These are phyloP conservation scores for Stromatinia cepivora DNA, from an alignment of 2,329 filamentous ascomycete genomes.

Conservation along the genomic window DNA sequence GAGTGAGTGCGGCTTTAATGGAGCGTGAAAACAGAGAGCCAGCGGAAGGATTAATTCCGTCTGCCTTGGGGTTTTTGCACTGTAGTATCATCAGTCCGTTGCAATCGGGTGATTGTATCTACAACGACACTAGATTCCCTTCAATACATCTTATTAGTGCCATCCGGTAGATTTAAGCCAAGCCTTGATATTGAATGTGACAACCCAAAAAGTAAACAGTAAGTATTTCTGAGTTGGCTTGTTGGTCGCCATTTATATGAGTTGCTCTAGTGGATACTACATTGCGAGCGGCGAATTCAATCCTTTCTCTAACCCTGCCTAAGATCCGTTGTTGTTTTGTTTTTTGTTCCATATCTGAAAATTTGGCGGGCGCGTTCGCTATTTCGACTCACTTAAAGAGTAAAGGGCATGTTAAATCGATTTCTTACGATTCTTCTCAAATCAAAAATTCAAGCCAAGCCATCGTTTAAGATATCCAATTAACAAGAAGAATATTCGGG, in stretches of 20 bases:
- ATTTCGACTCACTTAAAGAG: no score
- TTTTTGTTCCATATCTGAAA: background rate
- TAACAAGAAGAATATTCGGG: no score
- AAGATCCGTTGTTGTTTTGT: no score
- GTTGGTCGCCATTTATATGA: background rate
- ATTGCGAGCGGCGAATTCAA: background rate
- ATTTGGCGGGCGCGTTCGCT: background rate
- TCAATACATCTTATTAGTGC: background rate
- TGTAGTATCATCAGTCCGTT: background rate
- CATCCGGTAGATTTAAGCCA: no score
- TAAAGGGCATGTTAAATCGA: background rate
- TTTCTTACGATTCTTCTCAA: no score
- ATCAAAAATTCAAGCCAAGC: background rate
- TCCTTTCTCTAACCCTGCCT: background rate
- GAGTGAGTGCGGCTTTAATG: background rate
- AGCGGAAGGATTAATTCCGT: background rate
- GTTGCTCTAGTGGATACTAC: background rate
- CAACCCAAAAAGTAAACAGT: background rate
- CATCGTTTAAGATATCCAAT: background rate
- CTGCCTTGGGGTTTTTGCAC: no score
- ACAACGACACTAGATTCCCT: background rate
- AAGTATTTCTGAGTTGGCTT: background rate
- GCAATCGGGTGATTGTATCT: background rate
- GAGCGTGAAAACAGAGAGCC: background rate
- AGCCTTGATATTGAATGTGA: background rate